phyloP scores from a whole-genome alignment of 1,284 basidiomycete genomes.

The Leccinum subrobustum region DNA sequence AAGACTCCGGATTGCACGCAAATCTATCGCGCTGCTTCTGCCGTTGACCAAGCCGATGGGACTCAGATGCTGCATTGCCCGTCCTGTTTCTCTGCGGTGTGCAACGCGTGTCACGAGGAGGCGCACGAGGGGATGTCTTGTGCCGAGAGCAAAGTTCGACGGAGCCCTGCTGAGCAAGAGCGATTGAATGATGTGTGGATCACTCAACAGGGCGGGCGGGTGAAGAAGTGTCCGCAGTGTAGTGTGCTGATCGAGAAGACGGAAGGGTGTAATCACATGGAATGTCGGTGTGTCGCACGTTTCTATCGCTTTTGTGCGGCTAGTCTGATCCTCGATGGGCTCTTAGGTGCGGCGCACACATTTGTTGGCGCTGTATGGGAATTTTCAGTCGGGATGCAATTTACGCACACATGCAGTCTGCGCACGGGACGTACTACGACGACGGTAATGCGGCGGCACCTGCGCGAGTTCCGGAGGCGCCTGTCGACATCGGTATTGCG shows the following conservation, averaged over 20 bases:
- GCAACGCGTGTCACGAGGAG: constrained; percentile 50
- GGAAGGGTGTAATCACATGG: constrained; percentile 58
- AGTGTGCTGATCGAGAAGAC: constrained; percentile 46
- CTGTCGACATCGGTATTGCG: constrained; percentile 6
- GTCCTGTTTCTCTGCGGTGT: constrained; percentile 52
- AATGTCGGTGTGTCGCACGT: constrained; percentile 32
- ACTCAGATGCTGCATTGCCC: constrained; percentile 40
- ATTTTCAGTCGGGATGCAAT: constrained; percentile 32
- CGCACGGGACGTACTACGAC: constrained; percentile 43
- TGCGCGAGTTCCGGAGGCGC: background rate
- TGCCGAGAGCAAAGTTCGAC: constrained; percentile 36
- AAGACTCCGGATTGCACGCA: constrained; percentile 57
- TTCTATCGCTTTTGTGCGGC: constrained; percentile 29
- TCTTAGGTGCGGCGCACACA: constrained; percentile 46
- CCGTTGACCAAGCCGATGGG: constrained; percentile 14
- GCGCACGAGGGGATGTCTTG: constrained; percentile 54
- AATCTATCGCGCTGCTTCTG: constrained; percentile 41
- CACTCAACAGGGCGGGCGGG: constrained; percentile 28
- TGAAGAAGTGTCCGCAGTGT: constrained; percentile 44
- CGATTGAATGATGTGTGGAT: constrained; percentile 46
- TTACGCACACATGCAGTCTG: constrained; percentile 48
- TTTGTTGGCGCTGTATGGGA: constrained; percentile 49
- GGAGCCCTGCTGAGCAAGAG: constrained; percentile 42
- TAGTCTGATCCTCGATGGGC: constrained; percentile 41
- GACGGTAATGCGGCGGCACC: background rate